Base-by-base conservation (phyloP, 306 rosid genomes). In the Pterocarpus macrocarpus region DNA sequence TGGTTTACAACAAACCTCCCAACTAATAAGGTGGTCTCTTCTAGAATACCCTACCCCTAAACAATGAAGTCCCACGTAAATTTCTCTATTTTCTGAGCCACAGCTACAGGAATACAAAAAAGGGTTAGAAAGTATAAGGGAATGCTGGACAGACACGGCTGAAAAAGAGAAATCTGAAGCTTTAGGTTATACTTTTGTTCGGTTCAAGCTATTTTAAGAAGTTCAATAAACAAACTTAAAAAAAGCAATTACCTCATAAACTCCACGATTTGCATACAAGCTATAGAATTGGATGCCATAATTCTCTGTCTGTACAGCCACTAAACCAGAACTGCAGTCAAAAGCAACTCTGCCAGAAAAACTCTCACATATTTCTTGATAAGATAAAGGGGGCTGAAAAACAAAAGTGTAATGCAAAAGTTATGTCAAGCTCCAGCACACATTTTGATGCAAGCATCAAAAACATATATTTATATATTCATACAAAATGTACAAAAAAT, bases 201-300 rank as follows among this genome's bases (percentile, higher is more conserved):
- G 16, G 41, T 1, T 16, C 80, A 34, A 32, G 45, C 13, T 28
- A 55, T 58, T 55, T 53, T 64, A 70, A 73, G 17, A 80, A 62
- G 11, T 74, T 75, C 47, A 43, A 76, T 11, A 41, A 12, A 3
- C 61, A 86, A 68, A 77, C 63, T n/a, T 76, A 11, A 80, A 32
- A 22, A 50, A 69, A 49, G 53, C 50, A 17, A 73, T 79, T 81
- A 95, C 99, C 99, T 95, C 97, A 77, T 92, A 88, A 77, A 89
- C 55, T 82, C 89, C 98, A 30, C 90, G 88, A 83, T 95, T 91
- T 77, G 89, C 97, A 92, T 89, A 83, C 90, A 95, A 81, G 83
- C 92, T 92, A 85, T 89, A 95, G 78, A 95, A 88, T 81, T 95
- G 99, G 75, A 95, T 81, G 83, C 92, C 80, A 69, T 93, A 95